A percentile compares a stretch with the other conserved stretches of the same genome.
These are phyloP conservation scores for Penicillium cinerascens DNA, from an alignment of 495 filamentous ascomycete genomes.

Conservation along the genomic window DNA sequence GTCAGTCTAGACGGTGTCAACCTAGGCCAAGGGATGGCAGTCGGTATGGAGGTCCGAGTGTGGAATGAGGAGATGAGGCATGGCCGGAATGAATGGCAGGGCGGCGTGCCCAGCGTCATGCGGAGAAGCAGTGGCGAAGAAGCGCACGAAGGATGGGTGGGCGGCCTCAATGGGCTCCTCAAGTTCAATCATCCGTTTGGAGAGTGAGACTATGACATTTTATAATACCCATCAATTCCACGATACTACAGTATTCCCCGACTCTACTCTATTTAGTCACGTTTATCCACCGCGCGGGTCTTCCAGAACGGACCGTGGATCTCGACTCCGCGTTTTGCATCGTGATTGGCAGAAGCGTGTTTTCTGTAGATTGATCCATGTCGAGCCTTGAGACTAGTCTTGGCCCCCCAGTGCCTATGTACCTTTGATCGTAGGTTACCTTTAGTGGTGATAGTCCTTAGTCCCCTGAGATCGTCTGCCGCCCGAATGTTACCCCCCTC, in stretches of 20 bases:
- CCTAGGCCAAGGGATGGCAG: constrained; percentile 61
- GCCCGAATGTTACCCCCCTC: constrained; percentile 1
- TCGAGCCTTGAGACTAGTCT: background rate
- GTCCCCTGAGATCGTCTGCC: background rate
- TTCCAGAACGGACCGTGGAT: constrained; percentile 11
- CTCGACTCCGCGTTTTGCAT: background rate
- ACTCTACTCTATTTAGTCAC: background rate
- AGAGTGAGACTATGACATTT: constrained; percentile 43
- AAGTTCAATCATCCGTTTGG: constrained; percentile 99
- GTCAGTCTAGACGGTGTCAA: constrained; percentile 85
- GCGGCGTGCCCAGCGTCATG: constrained; percentile 59
- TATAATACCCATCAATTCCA: background rate
- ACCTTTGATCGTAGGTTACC: background rate
- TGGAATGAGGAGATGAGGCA: constrained; percentile 72
- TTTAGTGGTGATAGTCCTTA: background rate
- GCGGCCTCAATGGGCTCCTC: constrained; percentile 85
- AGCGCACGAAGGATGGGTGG: constrained; percentile 88
- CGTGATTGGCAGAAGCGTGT: constrained; percentile 22
- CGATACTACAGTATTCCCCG: too few relatives aligned
- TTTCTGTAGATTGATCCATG: constrained; percentile 27
- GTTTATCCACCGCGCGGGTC: background rate
- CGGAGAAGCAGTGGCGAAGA: constrained; percentile 51
- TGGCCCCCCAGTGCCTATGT: background rate
- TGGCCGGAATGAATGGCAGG: constrained; percentile 59
- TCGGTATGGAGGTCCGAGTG: constrained; percentile 85